These are phyloP conservation scores for Salix caprea DNA, from an alignment of 345 rosid species.

Conservation along the genomic window DNA sequence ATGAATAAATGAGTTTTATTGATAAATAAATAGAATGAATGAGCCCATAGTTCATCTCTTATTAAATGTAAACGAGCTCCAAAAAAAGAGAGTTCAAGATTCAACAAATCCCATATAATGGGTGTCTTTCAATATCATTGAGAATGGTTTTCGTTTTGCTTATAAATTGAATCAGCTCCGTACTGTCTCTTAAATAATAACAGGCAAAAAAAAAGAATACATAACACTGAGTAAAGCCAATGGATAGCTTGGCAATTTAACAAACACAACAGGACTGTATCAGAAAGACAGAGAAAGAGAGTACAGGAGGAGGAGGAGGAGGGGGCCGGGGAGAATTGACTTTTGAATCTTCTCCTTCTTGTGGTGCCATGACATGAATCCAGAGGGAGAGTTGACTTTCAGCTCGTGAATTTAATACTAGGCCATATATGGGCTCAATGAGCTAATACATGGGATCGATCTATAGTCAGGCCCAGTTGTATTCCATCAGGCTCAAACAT, in stretches of 20 bases:
- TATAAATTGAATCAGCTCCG: not conserved
- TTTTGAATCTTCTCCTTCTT: conserved; percentile 10
- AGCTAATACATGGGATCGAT: not conserved
- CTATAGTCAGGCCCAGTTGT: no score
- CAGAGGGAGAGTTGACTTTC: not conserved
- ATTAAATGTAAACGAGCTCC: no score
- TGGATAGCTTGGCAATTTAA: not conserved
- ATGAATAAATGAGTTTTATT: not conserved
- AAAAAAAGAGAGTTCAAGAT: no score
- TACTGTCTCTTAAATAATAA: not conserved
- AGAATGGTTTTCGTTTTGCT: not conserved
- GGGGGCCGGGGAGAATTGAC: conserved; percentile 11
- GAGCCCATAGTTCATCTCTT: no score
- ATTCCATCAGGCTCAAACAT: no score
- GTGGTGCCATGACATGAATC: conserved; percentile 17
- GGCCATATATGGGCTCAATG: no score
- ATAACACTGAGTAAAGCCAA: not conserved
- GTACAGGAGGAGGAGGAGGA: conserved; percentile 18
- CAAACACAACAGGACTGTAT: not conserved
- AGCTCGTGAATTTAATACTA: not conserved
- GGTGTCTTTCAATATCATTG: no score
- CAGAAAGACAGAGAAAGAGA: conserved; percentile 4
- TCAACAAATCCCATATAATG: no score
- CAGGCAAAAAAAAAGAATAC: not conserved
- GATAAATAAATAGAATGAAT: no score